A percentile compares a stretch with the other conserved stretches of the same genome.
Conservation (phyloP, 345 rosid species). For the Dipteronia sinensis region DNA sequence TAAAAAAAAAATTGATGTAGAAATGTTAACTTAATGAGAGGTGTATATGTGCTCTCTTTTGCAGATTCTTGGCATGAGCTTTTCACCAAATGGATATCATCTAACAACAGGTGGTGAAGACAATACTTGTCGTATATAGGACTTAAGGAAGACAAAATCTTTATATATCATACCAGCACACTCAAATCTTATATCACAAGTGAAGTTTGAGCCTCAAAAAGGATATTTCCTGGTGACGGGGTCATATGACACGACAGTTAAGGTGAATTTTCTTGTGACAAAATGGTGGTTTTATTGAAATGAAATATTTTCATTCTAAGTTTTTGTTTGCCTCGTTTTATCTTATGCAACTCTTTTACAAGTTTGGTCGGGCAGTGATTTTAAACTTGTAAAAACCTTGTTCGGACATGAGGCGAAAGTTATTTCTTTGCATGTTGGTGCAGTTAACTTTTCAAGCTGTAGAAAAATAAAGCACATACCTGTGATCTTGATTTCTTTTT, state of each 20-base stretch:
- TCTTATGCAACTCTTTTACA: slow-evolving; percentile 29
- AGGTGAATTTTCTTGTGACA: slow-evolving; percentile 46
- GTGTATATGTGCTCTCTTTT: slow-evolving; percentile 26
- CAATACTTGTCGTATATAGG: slow-evolving; percentile 95
- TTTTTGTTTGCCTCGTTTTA: slow-evolving; percentile 24
- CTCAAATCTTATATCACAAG: slow-evolving; percentile 86
- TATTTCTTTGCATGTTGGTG: slow-evolving; percentile 59
- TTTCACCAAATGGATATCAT: slow-evolving; percentile 98
- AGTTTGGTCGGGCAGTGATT: slow-evolving; percentile 96
- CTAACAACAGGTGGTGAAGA: slow-evolving; percentile 96
- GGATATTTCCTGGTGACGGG: slow-evolving; percentile 89
- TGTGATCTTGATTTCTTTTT: not conserved
- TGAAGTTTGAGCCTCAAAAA: slow-evolving; percentile 95
- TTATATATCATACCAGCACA: slow-evolving; percentile 90
- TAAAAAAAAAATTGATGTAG: not conserved
- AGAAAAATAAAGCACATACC: not conserved
- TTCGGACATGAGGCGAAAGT: slow-evolving; percentile 88
- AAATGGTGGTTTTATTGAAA: not conserved
- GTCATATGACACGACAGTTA: slow-evolving; percentile 91
- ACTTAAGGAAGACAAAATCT: slow-evolving; percentile 84
- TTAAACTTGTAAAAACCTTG: slow-evolving; percentile 76
- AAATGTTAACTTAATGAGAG: not conserved
- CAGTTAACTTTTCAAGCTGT: slow-evolving; percentile 40
- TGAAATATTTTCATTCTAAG: slow-evolving; percentile 4
- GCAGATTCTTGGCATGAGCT: slow-evolving; percentile 80